Evolutionary conservation across 2,329 filamentous ascomycete species (phyloP).

Genomic region (Teratosphaeria destructans): DNA sequence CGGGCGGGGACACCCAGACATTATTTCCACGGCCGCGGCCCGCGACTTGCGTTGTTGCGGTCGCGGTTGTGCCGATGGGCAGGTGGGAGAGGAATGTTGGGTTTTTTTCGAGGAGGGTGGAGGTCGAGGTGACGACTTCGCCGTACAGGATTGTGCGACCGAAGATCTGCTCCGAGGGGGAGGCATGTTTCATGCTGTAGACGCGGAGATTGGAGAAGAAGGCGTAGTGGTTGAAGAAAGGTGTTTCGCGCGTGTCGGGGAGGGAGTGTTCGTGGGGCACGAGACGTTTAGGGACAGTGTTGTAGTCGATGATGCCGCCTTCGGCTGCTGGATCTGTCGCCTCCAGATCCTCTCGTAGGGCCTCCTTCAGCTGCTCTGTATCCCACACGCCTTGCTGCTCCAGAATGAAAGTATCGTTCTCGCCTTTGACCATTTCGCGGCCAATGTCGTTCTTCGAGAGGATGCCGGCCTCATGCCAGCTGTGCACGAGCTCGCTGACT

Average conservation of each 20-base stretch:
- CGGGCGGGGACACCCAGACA: slow-evolving; percentile 86
- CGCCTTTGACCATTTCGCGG: slow-evolving; percentile 64
- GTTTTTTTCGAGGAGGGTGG: slow-evolving; percentile 91
- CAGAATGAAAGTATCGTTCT: slow-evolving; percentile 69
- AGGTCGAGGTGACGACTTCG: slow-evolving; percentile 88
- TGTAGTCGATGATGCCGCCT: slow-evolving; percentile 51
- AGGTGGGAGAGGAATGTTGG: slow-evolving; percentile 63
- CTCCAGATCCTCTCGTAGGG: neutral
- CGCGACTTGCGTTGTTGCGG: slow-evolving; percentile 78
- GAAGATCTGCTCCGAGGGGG: slow-evolving; percentile 51
- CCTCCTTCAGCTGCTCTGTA: neutral
- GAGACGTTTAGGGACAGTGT: slow-evolving; percentile 60
- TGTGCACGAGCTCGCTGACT: slow-evolving; percentile 56
- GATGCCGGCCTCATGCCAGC: slow-evolving; percentile 56
- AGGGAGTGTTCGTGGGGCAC: slow-evolving; percentile 58
- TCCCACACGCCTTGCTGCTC: slow-evolving; percentile 44
- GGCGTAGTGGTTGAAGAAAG: slow-evolving; percentile 72
- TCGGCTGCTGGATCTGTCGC: neutral
- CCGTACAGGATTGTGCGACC: slow-evolving; percentile 74
- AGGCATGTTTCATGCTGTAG: slow-evolving; percentile 43
- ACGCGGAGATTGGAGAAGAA: slow-evolving; percentile 63
- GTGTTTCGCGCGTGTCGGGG: slow-evolving; percentile 63
- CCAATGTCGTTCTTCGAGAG: slow-evolving; percentile 43
- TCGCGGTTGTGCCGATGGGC: slow-evolving; percentile 76
- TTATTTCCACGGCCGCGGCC: slow-evolving; percentile 83